A percentile compares a stretch with the other conserved stretches of the same genome.
Evolutionary conservation across 2,329 filamentous ascomycete genomes (phyloP).

Genomic region (Lachnellula cervina): DNA sequence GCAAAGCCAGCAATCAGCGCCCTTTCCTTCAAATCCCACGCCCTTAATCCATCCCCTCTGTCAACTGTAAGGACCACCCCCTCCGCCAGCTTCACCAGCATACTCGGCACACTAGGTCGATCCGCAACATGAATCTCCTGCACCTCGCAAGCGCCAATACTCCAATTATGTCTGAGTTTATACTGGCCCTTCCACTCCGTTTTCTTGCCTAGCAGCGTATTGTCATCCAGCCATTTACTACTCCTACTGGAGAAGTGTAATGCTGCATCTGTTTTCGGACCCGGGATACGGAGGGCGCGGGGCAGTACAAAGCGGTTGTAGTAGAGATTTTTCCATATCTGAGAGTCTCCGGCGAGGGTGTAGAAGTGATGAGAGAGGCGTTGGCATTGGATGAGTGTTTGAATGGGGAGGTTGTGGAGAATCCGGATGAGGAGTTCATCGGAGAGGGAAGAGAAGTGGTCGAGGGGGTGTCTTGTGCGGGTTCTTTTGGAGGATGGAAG

Average conservation of each 20-base stretch:
- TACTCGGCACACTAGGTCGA: constrained; percentile 39
- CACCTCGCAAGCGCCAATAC: constrained; percentile 72
- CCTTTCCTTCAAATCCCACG: constrained; percentile 68
- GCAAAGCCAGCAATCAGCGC: constrained; percentile 49
- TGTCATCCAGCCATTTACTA: constrained; percentile 44
- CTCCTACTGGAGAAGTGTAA: constrained; percentile 39
- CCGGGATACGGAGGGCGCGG: constrained; percentile 69
- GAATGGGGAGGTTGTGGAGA: constrained; percentile 67
- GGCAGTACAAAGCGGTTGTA: constrained; percentile 83
- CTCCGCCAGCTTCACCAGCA: constrained; percentile 73
- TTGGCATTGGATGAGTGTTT: constrained; percentile 57
- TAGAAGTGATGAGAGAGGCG: constrained; percentile 72
- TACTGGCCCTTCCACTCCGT: constrained; percentile 88
- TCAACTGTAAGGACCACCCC: constrained; percentile 77
- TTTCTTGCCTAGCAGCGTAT: constrained; percentile 27
- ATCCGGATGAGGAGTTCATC: constrained; percentile 86
- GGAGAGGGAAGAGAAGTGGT: constrained; percentile 69
- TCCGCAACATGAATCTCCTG: constrained; percentile 60
- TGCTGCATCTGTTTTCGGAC: constrained; percentile 44
- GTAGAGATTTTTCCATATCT: constrained; percentile 88
- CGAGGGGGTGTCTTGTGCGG: constrained; percentile 32
- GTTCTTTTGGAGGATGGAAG: constrained; percentile 15
- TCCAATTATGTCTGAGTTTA: constrained; percentile 87
- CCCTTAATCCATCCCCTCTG: constrained; percentile 62
- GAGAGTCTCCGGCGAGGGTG: constrained; percentile 69